Conservation (phyloP, 2,329 filamentous ascomycete genomes). For the Cladobotryum protrusum region DNA sequence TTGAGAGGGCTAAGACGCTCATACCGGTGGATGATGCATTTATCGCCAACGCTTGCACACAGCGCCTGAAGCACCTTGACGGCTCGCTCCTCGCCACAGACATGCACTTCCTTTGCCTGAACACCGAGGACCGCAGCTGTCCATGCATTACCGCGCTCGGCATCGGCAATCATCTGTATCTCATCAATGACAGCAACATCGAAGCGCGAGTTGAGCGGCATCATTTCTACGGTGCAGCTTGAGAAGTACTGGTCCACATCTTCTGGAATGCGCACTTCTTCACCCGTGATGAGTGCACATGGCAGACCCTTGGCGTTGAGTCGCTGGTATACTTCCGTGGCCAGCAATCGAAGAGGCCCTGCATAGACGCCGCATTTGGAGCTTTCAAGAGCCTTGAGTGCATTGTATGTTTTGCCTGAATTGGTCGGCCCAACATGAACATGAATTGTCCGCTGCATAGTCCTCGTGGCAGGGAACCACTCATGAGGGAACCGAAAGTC, state of each 20-base stretch:
- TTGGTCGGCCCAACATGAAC: conserved; percentile 96
- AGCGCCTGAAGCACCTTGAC: conserved; percentile 73
- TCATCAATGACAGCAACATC: conserved; percentile 97
- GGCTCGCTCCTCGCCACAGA: conserved; percentile 84
- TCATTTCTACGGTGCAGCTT: conserved; percentile 94
- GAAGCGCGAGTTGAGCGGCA: conserved; percentile 47
- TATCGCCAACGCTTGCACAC: conserved; percentile 73
- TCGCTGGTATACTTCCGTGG: conserved; percentile 90
- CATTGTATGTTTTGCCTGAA: conserved; percentile 95
- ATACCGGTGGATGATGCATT: conserved; percentile 75
- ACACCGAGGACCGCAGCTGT: conserved; percentile 84
- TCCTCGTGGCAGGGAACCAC: conserved; percentile 83
- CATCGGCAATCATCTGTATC: conserved; percentile 91
- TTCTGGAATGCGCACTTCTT: conserved; percentile 70
- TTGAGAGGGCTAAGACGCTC: conserved; percentile 73
- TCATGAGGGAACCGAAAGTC: conserved; percentile 85
- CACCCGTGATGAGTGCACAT: conserved; percentile 82
- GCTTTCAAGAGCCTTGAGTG: conserved; percentile 74
- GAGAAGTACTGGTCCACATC: conserved; percentile 53
- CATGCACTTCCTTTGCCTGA: conserved; percentile 80
- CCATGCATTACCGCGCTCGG: conserved; percentile 86
- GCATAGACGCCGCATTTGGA: conserved; percentile 78
- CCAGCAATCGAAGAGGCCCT: conserved; percentile 79
- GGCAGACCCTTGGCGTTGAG: conserved; percentile 69
- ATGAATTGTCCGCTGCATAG: conserved; percentile 75